Percentiles rank a stretch among this genome's conserved stretches.
These are phyloP conservation scores for Cystofilobasidium ferigula DNA, from an alignment of 768 basidiomycete species.

Conservation along the genomic window DNA sequence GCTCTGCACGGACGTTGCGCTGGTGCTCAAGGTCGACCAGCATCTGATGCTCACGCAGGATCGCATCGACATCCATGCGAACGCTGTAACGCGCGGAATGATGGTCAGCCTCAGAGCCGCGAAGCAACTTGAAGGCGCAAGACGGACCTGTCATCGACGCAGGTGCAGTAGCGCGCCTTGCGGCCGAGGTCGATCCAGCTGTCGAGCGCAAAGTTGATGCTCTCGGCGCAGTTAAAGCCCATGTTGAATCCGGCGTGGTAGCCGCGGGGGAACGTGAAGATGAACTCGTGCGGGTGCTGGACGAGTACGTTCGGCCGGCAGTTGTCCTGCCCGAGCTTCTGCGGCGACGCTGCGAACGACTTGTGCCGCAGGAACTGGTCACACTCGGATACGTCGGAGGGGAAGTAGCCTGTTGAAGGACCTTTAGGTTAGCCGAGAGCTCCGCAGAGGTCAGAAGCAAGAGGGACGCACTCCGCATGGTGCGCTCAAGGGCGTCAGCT, in stretches of 20 bases:
- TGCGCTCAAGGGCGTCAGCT: slow-evolving; percentile 68
- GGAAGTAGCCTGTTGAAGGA: slow-evolving; percentile 62
- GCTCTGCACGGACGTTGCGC: slow-evolving; percentile 5
- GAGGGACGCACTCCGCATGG: slow-evolving; percentile 61
- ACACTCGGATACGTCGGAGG: slow-evolving; percentile 70
- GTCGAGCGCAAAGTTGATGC: slow-evolving; percentile 90
- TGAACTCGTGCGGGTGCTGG: slow-evolving; percentile 88
- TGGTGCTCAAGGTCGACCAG: slow-evolving; percentile 30
- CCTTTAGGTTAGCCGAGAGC: not conserved
- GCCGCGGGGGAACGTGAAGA: slow-evolving; percentile 86
- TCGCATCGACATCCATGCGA: slow-evolving; percentile 80
- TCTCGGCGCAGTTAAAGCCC: slow-evolving; percentile 92
- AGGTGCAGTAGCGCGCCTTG: slow-evolving; percentile 47
- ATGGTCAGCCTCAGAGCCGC: not conserved
- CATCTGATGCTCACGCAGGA: slow-evolving; percentile 49
- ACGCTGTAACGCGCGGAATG: slow-evolving; percentile 55
- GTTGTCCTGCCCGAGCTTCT: slow-evolving; percentile 61
- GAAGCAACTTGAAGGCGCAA: slow-evolving; percentile 43
- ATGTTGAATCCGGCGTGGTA: slow-evolving; percentile 97
- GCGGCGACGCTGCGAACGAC: slow-evolving; percentile 84
- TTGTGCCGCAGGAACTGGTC: slow-evolving; percentile 94
- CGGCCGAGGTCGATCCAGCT: slow-evolving; percentile 85
- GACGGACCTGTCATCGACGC: slow-evolving; percentile 40
- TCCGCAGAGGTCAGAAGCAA: not conserved
- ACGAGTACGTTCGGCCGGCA: slow-evolving; percentile 76